Conservation (phyloP, 257 asterid genomes). For the Cynanchum wilfordii region DNA sequence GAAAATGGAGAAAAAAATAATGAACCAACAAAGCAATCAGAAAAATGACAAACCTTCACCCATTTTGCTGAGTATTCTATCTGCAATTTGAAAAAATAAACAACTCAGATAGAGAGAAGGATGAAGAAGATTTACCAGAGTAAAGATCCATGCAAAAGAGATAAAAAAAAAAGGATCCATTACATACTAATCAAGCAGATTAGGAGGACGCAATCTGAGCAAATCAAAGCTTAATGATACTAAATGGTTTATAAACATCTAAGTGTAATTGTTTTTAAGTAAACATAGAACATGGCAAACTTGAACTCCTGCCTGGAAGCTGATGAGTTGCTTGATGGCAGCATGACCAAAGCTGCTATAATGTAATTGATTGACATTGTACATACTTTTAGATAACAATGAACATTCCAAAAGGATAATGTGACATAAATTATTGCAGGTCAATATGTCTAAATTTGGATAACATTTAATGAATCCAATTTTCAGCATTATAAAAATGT, state of each 20-base stretch:
- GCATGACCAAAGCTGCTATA: background rate
- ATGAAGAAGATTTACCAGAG: background rate
- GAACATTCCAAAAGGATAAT: background rate
- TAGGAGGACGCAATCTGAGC: background rate
- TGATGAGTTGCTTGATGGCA: background rate
- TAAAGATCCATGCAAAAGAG: background rate
- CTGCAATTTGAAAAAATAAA: conserved; percentile 40
- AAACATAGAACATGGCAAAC: background rate
- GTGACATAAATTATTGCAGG: background rate
- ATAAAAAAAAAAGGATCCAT: background rate
- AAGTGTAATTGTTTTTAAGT: background rate
- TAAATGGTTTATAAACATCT: background rate
- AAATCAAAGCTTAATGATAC: background rate
- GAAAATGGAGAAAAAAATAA: conserved; percentile 9
- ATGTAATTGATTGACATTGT: background rate
- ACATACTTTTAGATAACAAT: background rate
- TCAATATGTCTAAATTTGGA: background rate
- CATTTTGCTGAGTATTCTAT: conserved; percentile 76
- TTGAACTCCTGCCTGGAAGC: background rate
- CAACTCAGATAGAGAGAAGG: conserved; percentile 14
- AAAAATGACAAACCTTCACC: conserved; percentile 70
- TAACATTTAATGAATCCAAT: background rate
- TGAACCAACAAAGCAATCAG: background rate
- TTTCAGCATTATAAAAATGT: background rate
- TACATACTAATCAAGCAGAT: background rate